These are phyloP conservation scores for Quercus dentata DNA, from an alignment of 306 rosid species.

Conservation along the genomic window DNA sequence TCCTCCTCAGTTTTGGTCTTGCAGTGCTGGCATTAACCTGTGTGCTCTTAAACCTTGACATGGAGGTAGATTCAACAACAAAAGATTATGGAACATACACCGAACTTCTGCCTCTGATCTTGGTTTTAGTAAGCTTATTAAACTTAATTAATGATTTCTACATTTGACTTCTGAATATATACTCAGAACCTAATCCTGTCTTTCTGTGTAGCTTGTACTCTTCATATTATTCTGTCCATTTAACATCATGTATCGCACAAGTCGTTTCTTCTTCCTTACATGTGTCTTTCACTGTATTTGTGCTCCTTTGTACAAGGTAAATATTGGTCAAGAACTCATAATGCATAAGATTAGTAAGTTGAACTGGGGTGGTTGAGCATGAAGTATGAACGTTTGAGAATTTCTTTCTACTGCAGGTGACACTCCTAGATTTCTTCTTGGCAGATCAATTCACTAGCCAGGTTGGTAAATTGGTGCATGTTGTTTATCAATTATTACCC, in stretches of 20 bases:
- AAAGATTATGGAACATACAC: slow-evolving; percentile 41
- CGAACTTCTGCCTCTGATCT: slow-evolving; percentile 62
- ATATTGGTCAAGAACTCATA: neutral
- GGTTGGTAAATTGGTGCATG: no score
- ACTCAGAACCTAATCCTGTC: neutral
- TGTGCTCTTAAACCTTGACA: slow-evolving; percentile 69
- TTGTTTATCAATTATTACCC: no score
- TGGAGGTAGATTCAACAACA: slow-evolving; percentile 31
- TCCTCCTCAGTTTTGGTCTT: slow-evolving; percentile 45
- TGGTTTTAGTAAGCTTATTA: slow-evolving; percentile 46
- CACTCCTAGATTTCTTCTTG: slow-evolving; percentile 71
- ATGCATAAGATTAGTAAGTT: neutral
- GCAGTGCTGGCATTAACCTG: slow-evolving; percentile 47
- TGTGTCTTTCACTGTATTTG: slow-evolving; percentile 46
- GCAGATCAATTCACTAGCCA: slow-evolving; percentile 81
- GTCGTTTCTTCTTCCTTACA: slow-evolving; percentile 54
- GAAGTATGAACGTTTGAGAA: neutral
- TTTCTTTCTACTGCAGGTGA: slow-evolving; percentile 41
- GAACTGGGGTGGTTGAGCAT: no score
- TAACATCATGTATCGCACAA: slow-evolving; percentile 54
- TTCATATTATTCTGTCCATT: slow-evolving; percentile 48
- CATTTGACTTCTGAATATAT: neutral
- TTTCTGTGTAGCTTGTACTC: slow-evolving; percentile 34
- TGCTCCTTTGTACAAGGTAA: slow-evolving; percentile 69
- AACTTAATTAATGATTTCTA: neutral